Base-by-base conservation (phyloP, 306 rosid species). In the Astragalus glycyphyllos region DNA sequence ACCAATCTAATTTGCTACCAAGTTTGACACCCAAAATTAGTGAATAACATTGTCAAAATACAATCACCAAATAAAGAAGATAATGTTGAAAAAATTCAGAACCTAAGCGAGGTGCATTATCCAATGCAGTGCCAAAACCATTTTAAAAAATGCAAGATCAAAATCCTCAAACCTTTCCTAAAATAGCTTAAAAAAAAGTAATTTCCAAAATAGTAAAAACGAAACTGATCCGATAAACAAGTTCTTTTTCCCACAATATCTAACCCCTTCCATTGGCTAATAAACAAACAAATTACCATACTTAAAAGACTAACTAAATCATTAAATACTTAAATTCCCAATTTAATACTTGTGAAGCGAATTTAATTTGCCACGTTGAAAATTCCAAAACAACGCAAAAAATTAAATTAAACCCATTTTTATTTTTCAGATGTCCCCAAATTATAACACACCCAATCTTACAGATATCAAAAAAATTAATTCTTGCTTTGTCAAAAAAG, bases 111-210 rank as follows among this genome's bases (percentile, higher is more conserved):
- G 47, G 48, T 67, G 46, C 66, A 69, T 26, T 76, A 45, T 47
- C 29, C 58, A 68, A 68, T 17, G 45, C 40, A 61, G 6, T 56
- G 48, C 68, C 67, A 75, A 59, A 70, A 78, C 74, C 48, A 49
- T 46, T 74, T 29, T 26, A 45, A 51, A 65, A 77, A 65, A 49
- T n/a, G 69, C 31, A 58, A 71, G 17, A 16, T 42, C 45, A 57
- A 64, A 74, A 82, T n/a, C 72, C 54, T 14, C 75, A 69, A 65
- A 7, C 58, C 38, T 74, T 51, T 54, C 86, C 78, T 14, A 58
- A 78, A 61, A 74, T 74, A 70, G 75, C 50, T 5, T 35, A 59
- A 31, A 59, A 13, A n/a, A 50, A 74, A 74, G 72, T 65, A 69
- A 78, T 55, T 70, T 45, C 70, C 64, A 11, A 8, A 58, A 69